Evolutionary conservation across 139 green algal species (phyloP).

Genomic region (Chlorella sp.): DNA sequence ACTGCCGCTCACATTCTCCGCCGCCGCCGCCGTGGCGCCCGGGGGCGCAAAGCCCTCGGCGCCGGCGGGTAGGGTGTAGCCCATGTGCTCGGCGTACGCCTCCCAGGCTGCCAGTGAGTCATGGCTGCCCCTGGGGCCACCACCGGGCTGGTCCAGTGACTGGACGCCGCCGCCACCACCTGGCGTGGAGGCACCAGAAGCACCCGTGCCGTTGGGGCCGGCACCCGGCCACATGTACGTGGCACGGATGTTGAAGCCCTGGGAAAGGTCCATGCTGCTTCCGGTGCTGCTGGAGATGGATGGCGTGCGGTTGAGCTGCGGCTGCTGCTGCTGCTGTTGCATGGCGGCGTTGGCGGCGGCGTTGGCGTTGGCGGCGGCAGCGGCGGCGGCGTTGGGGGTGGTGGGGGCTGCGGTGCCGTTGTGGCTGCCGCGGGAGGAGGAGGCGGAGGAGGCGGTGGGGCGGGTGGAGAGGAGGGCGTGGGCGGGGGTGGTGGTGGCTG

Average conservation of each 20-base stretch:
- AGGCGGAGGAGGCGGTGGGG: background rate
- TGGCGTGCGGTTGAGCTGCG: no score
- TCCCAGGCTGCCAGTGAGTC: background rate
- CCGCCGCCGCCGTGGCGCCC: no score
- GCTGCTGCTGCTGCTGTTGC: background rate
- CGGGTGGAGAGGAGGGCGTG: background rate
- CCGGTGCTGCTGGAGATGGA: background rate
- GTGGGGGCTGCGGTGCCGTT: no score
- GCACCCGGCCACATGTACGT: background rate
- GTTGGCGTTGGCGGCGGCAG: background rate
- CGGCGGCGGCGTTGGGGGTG: no score
- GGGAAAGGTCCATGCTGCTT: background rate
- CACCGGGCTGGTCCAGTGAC: no score
- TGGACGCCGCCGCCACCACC: no score
- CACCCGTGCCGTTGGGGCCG: no score
- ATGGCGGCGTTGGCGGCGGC: no score
- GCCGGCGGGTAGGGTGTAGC: background rate
- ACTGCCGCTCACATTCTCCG: no score
- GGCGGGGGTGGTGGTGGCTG: background rate
- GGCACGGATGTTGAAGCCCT: background rate
- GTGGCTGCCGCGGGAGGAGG: no score
- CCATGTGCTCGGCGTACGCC: background rate
- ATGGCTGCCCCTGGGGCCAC: background rate
- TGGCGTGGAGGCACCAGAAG: no score
- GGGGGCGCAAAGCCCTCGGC: no score